Conservation (phyloP, 2,329 filamentous ascomycete genomes). For the Pseudogymnoascus destructans region DNA sequence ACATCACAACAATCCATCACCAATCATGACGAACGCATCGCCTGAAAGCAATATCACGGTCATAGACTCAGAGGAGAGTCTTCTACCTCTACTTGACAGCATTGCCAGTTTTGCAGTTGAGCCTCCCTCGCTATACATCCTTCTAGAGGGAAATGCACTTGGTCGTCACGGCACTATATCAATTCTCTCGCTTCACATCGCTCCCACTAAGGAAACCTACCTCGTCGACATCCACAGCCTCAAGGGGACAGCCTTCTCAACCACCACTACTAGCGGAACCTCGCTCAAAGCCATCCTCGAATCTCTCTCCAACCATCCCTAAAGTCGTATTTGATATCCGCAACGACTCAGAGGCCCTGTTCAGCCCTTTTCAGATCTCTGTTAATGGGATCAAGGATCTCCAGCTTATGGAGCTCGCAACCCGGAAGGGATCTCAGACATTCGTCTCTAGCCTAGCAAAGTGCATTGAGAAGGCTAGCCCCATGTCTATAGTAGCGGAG, state of each 20-base stretch:
- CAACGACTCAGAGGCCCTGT: slow-evolving; percentile 44
- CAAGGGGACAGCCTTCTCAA: slow-evolving; percentile 26
- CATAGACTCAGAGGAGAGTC: slow-evolving; percentile 11
- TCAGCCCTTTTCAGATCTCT: slow-evolving; percentile 30
- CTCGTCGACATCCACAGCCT: slow-evolving; percentile 33
- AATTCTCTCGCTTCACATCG: slow-evolving; percentile 28
- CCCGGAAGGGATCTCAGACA: slow-evolving; percentile 17
- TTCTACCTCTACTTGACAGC: slow-evolving; percentile 12
- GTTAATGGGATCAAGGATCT: slow-evolving; percentile 37
- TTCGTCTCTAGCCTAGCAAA: slow-evolving; percentile 28
- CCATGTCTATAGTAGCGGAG: slow-evolving; percentile 14
- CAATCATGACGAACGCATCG: neutral
- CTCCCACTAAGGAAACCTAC: slow-evolving; percentile 22
- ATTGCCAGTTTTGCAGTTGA: neutral
- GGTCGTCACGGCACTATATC: slow-evolving; percentile 31
- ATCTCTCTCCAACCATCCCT: slow-evolving; percentile 26
- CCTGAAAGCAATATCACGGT: neutral
- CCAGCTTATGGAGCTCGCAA: slow-evolving; percentile 42
- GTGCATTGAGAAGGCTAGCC: slow-evolving; percentile 27
- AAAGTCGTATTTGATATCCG: slow-evolving; percentile 48
- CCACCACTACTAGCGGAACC: slow-evolving; percentile 19
- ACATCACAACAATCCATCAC: neutral
- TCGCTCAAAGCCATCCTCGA: slow-evolving; percentile 34
- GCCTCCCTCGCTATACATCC: slow-evolving; percentile 30
- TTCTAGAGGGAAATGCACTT: slow-evolving; percentile 33